phyloP scores from a whole-genome alignment of 129 eudicot species.

The Tanacetum coccineum region DNA sequence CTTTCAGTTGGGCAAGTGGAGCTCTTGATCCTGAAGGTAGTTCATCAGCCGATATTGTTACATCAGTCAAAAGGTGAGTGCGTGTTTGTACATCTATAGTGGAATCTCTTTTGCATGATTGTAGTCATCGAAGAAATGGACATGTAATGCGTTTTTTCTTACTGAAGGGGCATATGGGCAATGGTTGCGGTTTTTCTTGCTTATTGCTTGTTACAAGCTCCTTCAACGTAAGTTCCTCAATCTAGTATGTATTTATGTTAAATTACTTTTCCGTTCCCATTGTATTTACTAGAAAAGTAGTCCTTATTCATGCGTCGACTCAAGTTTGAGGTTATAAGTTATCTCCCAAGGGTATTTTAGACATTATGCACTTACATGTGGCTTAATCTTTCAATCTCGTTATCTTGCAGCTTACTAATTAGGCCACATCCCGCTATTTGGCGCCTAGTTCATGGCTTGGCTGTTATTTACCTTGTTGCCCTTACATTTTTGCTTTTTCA shows the following conservation, averaged over 20 bases:
- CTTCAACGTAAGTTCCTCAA: conserved; percentile 78
- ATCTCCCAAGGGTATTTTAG: neutral
- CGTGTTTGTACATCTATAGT: neutral
- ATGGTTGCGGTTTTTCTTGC: conserved; percentile 91
- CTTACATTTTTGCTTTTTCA: conserved; percentile 93
- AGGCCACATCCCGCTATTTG: conserved; percentile 99
- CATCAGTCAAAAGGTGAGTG: conserved; percentile 71
- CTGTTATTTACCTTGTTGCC: conserved; percentile 92
- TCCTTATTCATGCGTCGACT: neutral
- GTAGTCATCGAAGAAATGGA: neutral
- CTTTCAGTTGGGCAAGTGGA: conserved; percentile 91
- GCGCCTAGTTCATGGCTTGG: conserved; percentile 99
- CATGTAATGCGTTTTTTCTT: conserved; percentile 15
- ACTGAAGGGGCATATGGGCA: conserved; percentile 94
- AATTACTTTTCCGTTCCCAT: neutral
- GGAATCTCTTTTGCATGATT: conserved; percentile 6
- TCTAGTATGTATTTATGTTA: neutral
- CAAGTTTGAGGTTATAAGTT: neutral
- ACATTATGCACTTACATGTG: conserved; percentile 8
- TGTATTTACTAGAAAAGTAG: neutral
- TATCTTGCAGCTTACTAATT: conserved; percentile 68
- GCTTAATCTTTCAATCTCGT: conserved; percentile 7
- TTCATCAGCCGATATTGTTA: conserved; percentile 51
- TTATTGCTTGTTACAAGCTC: conserved; percentile 96
- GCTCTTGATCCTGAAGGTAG: conserved; percentile 77